Conservation (phyloP, 495 filamentous ascomycete species). For the Trichoderma gamsii region DNA sequence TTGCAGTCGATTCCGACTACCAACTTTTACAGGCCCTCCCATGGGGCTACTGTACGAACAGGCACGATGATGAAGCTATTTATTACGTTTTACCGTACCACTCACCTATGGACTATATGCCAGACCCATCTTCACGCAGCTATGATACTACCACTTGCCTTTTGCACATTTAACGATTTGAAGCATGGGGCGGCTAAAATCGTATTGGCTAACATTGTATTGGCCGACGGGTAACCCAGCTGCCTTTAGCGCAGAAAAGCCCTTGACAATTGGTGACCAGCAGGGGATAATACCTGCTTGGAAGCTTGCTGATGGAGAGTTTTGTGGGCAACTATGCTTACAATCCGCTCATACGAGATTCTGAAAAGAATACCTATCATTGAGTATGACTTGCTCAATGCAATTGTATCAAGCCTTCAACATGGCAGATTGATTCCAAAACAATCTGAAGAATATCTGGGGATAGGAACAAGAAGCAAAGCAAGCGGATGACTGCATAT, state of each 20-base stretch:
- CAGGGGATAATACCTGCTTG: background rate
- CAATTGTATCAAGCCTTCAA: no score
- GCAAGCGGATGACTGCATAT: background rate
- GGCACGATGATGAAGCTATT: background rate
- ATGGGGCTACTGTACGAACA: background rate
- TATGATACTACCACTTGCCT: background rate
- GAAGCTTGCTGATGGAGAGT: background rate
- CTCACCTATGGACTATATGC: background rate
- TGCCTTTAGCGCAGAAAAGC: background rate
- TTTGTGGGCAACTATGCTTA: background rate
- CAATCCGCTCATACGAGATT: background rate
- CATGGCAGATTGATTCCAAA: no score
- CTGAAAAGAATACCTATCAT: background rate
- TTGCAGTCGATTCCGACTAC: background rate
- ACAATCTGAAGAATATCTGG: background rate
- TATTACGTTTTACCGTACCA: background rate
- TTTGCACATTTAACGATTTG: background rate
- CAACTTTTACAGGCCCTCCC: background rate
- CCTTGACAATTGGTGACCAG: background rate
- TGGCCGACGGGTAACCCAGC: background rate
- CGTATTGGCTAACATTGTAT: background rate
- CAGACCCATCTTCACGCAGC: background rate
- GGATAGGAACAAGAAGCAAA: no score
- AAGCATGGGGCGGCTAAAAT: background rate
- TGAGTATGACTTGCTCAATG: no score